Evolutionary conservation across 257 asterid species (phyloP), one percentile per base, ranked within the genome.

Genomic region (Petunia axillaris): DNA sequence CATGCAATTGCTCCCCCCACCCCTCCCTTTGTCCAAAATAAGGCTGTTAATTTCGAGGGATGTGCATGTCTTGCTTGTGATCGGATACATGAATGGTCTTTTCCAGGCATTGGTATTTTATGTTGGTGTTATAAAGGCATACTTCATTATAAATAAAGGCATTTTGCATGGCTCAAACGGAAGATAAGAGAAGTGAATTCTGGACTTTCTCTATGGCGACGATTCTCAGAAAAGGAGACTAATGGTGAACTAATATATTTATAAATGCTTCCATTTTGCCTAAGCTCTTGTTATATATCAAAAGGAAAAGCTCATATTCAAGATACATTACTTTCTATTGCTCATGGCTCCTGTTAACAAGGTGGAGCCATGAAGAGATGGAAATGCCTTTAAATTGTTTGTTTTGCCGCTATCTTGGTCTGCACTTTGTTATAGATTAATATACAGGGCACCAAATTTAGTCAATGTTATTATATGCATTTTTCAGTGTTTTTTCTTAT

Each of bases 261-360:
- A 48, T 11, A 54, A 48, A 48, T 71, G 60, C 35, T 48, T 50
- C 14, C 36, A 46, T 10, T 59, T 44, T 11, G 59, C 60, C 77
- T 48, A 70, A 46, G 58, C 25, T 25, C 25, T 25, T 25, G 25
- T 25, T 25, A 25, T 25, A 25, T 25, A 25, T 25, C 25, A 25
- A 25, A 25, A 25, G 25, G 25, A 25, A 25, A 25, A 25, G 25
- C 57, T 8, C 60, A 71, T 71, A 48, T 71, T 71, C 3, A 48
- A 71, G 59, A 48, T 9, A 3, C 77, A 71, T 46, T 4, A 25
- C 41, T 48, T 35, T 48, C 9, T 71, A 71, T 25, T 71, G 77
- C 77, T 71, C 16, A 48, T 73, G 62, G 46, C 25, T 73, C 77
- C 44, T 50, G 35, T 62, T 73, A 73, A 48, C 25, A 48, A 71